Percentiles rank a stretch among this genome's conserved stretches.
Conservation (phyloP, 148 eudicot genomes). For the Fallopia convolvulus region DNA sequence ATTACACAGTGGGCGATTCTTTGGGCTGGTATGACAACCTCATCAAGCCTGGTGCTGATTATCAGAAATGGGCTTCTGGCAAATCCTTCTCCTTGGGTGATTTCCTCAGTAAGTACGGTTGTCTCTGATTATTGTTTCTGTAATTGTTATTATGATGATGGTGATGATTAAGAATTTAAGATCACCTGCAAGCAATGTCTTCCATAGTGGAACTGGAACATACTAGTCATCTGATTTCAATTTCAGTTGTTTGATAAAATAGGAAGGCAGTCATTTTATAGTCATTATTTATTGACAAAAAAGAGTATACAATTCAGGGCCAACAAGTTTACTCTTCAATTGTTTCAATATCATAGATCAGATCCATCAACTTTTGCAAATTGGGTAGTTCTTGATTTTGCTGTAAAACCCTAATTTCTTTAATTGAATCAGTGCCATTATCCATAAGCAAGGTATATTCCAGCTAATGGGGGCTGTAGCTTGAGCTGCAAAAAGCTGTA, state of each 20-base stretch:
- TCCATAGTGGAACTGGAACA: not conserved
- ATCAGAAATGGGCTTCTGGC: conserved; percentile 61
- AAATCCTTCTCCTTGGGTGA: conserved; percentile 80
- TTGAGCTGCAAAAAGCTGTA: not conserved
- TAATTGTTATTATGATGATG: too few relatives aligned
- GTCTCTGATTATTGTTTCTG: not conserved
- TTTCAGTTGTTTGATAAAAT: not conserved
- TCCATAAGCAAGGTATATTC: conserved; percentile 10
- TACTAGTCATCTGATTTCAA: not conserved
- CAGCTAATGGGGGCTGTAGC: not conserved
- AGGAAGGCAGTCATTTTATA: too few relatives aligned
- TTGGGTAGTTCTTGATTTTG: not conserved
- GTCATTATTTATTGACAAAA: too few relatives aligned
- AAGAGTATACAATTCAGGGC: too few relatives aligned
- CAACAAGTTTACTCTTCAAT: not conserved
- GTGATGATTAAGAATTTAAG: too few relatives aligned
- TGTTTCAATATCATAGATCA: not conserved
- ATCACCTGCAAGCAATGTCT: too few relatives aligned
- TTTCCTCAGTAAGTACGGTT: conserved; percentile 61
- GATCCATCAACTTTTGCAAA: not conserved
- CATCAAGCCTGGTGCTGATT: conserved; percentile 48
- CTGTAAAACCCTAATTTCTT: not conserved
- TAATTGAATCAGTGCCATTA: not conserved
- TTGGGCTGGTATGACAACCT: conserved; percentile 75
- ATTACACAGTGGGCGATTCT: conserved; percentile 86